phyloP scores from a whole-genome alignment of 2,329 filamentous ascomycete genomes.

The Paraconiothyrium brasiliense region DNA sequence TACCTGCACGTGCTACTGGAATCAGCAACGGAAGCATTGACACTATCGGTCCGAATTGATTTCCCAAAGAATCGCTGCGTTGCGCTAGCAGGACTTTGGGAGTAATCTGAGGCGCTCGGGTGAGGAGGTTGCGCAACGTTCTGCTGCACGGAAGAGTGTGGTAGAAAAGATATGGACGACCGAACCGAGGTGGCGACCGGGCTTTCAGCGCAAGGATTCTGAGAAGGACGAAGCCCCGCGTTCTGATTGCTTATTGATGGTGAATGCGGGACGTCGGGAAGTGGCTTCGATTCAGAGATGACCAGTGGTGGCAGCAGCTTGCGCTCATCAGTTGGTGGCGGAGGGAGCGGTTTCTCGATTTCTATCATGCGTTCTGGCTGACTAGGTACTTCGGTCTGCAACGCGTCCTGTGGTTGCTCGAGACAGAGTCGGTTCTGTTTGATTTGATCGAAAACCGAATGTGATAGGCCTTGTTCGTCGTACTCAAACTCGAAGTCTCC shows the following conservation, averaged over 20 bases:
- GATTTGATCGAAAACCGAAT: slow-evolving; percentile 47
- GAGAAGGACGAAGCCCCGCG: slow-evolving; percentile 33
- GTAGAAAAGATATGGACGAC: slow-evolving; percentile 60
- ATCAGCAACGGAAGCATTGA: slow-evolving; percentile 78
- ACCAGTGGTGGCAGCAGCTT: slow-evolving; percentile 52
- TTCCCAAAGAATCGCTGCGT: slow-evolving; percentile 41
- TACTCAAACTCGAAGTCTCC: slow-evolving; percentile 86
- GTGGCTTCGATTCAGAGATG: slow-evolving; percentile 70
- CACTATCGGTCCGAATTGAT: slow-evolving; percentile 63
- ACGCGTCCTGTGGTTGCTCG: slow-evolving; percentile 22
- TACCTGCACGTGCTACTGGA: slow-evolving; percentile 82
- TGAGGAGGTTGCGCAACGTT: slow-evolving; percentile 39
- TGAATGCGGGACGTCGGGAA: slow-evolving; percentile 68
- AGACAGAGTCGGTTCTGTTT: slow-evolving; percentile 26
- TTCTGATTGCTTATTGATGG: slow-evolving; percentile 45
- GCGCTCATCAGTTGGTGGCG: slow-evolving; percentile 49
- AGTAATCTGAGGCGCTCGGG: slow-evolving; percentile 38
- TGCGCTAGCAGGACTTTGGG: slow-evolving; percentile 48
- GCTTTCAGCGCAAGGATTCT: slow-evolving; percentile 38
- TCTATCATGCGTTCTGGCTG: slow-evolving; percentile 31
- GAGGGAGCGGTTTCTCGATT: slow-evolving; percentile 50
- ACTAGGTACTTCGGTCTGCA: slow-evolving; percentile 20
- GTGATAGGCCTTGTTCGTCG: slow-evolving; percentile 53
- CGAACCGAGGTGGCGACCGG: slow-evolving; percentile 52
- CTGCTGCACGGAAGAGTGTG: slow-evolving; percentile 38